Base-by-base conservation (phyloP, 192 early-diverging fungal genomes). In the Linnemannia elongata region DNA sequence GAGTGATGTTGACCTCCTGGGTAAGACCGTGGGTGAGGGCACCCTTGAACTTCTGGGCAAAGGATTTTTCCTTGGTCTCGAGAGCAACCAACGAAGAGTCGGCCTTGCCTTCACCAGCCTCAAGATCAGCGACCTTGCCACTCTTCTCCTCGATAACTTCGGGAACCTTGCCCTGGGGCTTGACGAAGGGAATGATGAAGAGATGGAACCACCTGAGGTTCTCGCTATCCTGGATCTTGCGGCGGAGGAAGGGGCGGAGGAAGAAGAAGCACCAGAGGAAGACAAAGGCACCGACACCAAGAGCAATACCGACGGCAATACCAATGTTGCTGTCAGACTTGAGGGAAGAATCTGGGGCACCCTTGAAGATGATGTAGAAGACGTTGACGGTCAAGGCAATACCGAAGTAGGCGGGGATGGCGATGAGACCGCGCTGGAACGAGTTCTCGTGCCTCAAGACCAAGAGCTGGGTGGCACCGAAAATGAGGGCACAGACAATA, bases 341-440 rank as follows among this genome's bases (percentile, higher is more conserved):
- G 36, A 83, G 69, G n/a, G 18, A n/a, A n/a, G 79, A 77, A 45
- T 90, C 88, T 1, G 94, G 90, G 5, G 92, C 93, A 74, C 92
- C 93, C 89, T 95, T 96, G 91, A 90, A 93, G 69, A 96, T 92
- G 69, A 96, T 91, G 82, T 95, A 96, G 83, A 95, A 94, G 22
- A 89, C 88, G 49, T 92, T 89, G 86, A 96, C 91, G 55, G 88
- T 87, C 55, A 93, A 78, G 39, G 95, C 94, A 69, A 94, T 72
- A 75, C 91, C 93, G 80, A 96, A 93, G 89, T 95, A 96, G 73
- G 92, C 78, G 12, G 96, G 95, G 18, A 96, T 90, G 35, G 93
- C 90, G 70, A 88, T 90, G 69, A 96, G 89, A 47, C 93, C 95
- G 35, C 93, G 92, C 60, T 90, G 89, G 74, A 96, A 90, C 55